Percentiles rank a stretch among this genome's conserved stretches.
Conservation (phyloP, 2,329 filamentous ascomycete species). For the Zarea fungicola region DNA sequence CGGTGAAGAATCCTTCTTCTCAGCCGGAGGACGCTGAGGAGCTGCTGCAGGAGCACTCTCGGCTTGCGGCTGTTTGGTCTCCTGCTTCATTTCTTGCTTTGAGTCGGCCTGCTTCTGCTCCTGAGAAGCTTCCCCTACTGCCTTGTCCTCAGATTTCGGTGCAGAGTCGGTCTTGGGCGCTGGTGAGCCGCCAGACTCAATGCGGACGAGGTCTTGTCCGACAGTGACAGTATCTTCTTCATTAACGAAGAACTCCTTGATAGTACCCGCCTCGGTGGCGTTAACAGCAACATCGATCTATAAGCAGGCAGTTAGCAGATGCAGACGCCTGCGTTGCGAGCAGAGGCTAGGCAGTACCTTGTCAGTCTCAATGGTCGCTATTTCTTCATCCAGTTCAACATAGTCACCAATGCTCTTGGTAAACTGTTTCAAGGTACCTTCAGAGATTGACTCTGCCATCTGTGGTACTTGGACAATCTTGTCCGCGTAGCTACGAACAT, state of each 20-base stretch:
- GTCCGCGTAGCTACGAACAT: slow-evolving; percentile 65
- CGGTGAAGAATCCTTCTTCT: slow-evolving; percentile 24
- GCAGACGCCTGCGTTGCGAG: neutral
- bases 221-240: slow-evolving; percentile 96
- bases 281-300: slow-evolving; percentile 97
- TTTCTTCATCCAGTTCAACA: slow-evolving; percentile 93
- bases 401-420: slow-evolving; percentile 88
- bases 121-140: slow-evolving; percentile 11
- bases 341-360: slow-evolving; percentile 56
- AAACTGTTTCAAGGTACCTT: slow-evolving; percentile 95
- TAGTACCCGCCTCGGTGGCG: slow-evolving; percentile 80
- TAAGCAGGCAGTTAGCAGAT: neutral
- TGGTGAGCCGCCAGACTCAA: slow-evolving; percentile 69
- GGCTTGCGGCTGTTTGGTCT: slow-evolving; percentile 29
- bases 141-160: slow-evolving; percentile 26
- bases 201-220: slow-evolving; percentile 81
- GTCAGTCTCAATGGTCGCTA: slow-evolving; percentile 98
- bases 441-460: slow-evolving; percentile 98
- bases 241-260: slow-evolving; percentile 85
- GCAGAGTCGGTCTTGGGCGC: slow-evolving; percentile 35
- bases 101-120: slow-evolving; percentile 23
- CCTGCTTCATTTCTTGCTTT: slow-evolving; percentile 23
- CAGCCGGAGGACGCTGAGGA: slow-evolving; percentile 3
- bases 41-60: slow-evolving; percentile 10
- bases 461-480: slow-evolving; percentile 87